These are phyloP conservation scores for Phialophora chinensis DNA, from an alignment of 2,329 filamentous ascomycete genomes.

Conservation along the genomic window DNA sequence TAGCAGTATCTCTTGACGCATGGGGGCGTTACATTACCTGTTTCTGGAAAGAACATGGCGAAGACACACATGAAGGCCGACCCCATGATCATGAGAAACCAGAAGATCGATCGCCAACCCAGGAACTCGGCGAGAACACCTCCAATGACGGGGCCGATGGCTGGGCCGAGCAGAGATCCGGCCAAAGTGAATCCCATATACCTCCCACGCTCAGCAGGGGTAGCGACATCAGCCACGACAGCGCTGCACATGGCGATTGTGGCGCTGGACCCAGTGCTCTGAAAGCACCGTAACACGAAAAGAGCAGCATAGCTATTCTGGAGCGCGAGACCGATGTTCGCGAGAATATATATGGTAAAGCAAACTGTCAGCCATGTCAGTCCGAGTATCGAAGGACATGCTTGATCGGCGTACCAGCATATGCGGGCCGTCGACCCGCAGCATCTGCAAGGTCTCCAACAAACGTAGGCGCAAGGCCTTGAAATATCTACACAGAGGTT, in stretches of 20 bases:
- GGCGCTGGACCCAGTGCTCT: slow-evolving; percentile 44
- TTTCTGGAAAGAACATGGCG: slow-evolving; percentile 47
- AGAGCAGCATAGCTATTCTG: slow-evolving; percentile 49
- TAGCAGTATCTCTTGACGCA: not conserved
- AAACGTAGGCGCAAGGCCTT: slow-evolving; percentile 60
- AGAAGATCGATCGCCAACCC: slow-evolving; percentile 62
- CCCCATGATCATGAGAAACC: slow-evolving; percentile 60
- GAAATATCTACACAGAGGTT: slow-evolving; percentile 51
- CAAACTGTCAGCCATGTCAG: slow-evolving; percentile 41
- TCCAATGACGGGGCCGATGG: slow-evolving; percentile 54
- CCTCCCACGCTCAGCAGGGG: slow-evolving; percentile 47
- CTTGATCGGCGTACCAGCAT: slow-evolving; percentile 44
- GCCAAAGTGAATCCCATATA: slow-evolving; percentile 51
- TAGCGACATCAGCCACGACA: slow-evolving; percentile 50
- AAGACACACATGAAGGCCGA: slow-evolving; percentile 43
- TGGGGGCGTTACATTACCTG: slow-evolving; percentile 31
- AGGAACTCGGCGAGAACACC: slow-evolving; percentile 51
- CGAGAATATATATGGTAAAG: slow-evolving; percentile 52
- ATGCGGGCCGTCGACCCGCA: slow-evolving; percentile 58
- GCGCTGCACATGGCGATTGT: slow-evolving; percentile 51
- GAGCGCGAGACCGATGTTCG: slow-evolving; percentile 51
- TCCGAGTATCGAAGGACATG: not conserved
- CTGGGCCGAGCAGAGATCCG: slow-evolving; percentile 51
- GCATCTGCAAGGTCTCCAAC: slow-evolving; percentile 60
- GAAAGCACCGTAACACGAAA: slow-evolving; percentile 49